These are phyloP conservation scores for Paraleonurus japonicus DNA, from an alignment of 257 asterid genomes.

Conservation along the genomic window DNA sequence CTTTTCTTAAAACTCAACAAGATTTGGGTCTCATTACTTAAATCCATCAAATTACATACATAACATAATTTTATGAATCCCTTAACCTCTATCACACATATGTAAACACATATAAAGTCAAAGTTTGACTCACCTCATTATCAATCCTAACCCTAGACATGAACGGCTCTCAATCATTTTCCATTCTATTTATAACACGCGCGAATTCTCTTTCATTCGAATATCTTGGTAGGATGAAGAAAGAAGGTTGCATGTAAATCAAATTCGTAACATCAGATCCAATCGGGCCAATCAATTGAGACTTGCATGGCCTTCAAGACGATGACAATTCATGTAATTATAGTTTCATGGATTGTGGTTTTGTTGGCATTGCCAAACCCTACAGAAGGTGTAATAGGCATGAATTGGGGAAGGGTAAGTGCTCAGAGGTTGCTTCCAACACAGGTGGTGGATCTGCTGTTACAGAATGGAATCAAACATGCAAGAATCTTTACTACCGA, in stretches of 20 bases:
- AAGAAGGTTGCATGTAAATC: neutral
- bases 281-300: neutral
- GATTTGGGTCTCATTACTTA: no score
- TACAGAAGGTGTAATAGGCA: constrained; percentile 21
- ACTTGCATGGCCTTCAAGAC: neutral
- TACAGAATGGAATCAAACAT: constrained; percentile 23
- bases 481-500: constrained; percentile 21
- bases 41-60: no score
- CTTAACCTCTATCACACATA: neutral
- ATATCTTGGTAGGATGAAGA: neutral
- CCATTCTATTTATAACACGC: neutral
- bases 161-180: neutral
- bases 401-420: constrained; percentile 31
- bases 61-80: no score
- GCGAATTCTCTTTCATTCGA: neutral
- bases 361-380: neutral
- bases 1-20: neutral
- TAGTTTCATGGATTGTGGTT: neutral
- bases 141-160: neutral
- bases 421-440: constrained; percentile 36
- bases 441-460: constrained; percentile 37
- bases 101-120: neutral
- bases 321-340: neutral
- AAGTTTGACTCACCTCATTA: neutral
- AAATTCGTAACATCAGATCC: neutral